Percentiles rank a stretch among this genome's conserved stretches.
Evolutionary conservation across 169 alveolate species (phyloP).

Genomic region (Eimeria tenella): DNA sequence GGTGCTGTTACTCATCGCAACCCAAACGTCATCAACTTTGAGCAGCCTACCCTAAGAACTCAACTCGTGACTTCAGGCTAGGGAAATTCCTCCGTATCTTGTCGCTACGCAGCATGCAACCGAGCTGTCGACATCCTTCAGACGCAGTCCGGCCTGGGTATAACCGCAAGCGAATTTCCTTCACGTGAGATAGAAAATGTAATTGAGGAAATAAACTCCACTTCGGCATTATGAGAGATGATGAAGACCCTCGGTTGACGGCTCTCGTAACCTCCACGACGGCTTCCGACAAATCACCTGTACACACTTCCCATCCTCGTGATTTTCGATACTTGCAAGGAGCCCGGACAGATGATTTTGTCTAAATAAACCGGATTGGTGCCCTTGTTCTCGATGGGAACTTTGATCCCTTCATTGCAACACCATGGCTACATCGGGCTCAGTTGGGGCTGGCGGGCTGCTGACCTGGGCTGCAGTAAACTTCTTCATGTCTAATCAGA

Average conservation of each 20-base stretch:
- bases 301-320: neutral
- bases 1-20: too few relatives aligned
- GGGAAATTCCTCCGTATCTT: conserved; percentile 16
- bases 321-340: neutral
- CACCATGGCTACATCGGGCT: conserved; percentile 14
- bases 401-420: neutral
- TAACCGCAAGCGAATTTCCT: conserved; percentile 51
- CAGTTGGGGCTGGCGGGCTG: conserved; percentile 54
- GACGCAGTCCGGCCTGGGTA: conserved; percentile 63
- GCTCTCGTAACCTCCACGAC: too few relatives aligned
- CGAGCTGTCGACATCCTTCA: conserved; percentile 72
- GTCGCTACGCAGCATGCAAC: conserved; percentile 37
- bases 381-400: too few relatives aligned
- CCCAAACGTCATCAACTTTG: neutral
- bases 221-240: conserved; percentile 30
- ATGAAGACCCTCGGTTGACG: neutral
- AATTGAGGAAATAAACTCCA: conserved; percentile 39
- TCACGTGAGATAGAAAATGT: conserved; percentile 52
- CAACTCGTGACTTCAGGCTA: conserved; percentile 26
- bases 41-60: conserved; percentile 39
- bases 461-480: neutral
- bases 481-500: neutral
- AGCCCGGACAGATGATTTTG: neutral
- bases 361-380: neutral
- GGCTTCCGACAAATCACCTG: too few relatives aligned